Base-by-base conservation (phyloP, 352 stramenopile species). In the Phytopythium oedochilum region DNA sequence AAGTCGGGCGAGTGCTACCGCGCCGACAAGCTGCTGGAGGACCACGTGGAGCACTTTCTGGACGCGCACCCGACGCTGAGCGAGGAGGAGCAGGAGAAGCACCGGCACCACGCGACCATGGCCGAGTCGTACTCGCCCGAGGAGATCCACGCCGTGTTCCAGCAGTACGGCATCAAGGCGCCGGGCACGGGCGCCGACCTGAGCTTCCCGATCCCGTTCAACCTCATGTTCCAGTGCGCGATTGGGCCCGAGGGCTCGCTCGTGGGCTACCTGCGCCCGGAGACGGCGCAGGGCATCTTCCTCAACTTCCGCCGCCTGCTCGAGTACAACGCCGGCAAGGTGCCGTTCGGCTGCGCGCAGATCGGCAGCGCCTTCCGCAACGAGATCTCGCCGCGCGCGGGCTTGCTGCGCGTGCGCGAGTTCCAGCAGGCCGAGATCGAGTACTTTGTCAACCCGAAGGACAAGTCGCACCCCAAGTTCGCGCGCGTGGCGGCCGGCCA, bases 381-480 rank as follows among this genome's bases (percentile, higher is more conserved):
- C 64, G 97, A 99, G 78, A 99, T 99, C 77, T 96, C 96, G 54
- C 97, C 97, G 36, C 88, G 96, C 55, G 94, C 87, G 31, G 97
- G 97, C 43, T 83, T 99, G 23, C 68, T 99, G 59, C 92, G 97
- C 59, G 97, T 99, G 39, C 93, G 97, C 43, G 97, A 99, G 84
- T 99, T 99, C 78, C 97, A 96, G 71, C 98, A 99, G 92, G 96
- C 93, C 39, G 97, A 99, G 81, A 99, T 99, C 55, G 97, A 99
- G 67, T 94, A 92, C 62, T 99, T 99, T 79, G 95, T 99, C 32
- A 96, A 99, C 72, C 97, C 97, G 0, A 96, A 98, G 59, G 92
- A 99, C 66, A 99, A 99, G 81, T 78, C 81, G n/a, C 97, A 99
- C 78, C 78, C 93, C 18, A 99, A 98, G 62, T 99, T 99, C 68